Conservation (phyloP, 495 filamentous ascomycete species). For the Chaetomium tenue region DNA sequence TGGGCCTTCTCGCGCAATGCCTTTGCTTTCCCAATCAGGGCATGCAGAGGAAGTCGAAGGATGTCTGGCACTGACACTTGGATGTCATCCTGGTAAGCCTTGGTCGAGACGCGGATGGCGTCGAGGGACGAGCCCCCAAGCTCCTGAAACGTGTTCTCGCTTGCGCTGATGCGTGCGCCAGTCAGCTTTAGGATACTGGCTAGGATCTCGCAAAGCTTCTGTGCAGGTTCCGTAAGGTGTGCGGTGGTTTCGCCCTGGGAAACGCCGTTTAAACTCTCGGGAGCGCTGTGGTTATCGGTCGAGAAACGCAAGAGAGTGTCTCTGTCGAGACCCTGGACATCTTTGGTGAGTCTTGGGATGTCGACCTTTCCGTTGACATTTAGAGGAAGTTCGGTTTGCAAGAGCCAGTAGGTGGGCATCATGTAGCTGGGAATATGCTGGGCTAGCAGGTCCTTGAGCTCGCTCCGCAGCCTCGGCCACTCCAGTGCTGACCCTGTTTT, state of each 20-base stretch:
- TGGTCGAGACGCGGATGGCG: background rate
- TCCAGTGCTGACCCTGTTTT: background rate
- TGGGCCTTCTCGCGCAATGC: background rate
- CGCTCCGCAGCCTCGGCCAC: background rate
- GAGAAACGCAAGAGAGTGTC: background rate
- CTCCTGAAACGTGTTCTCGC: background rate
- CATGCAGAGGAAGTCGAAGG: background rate
- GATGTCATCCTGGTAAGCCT: background rate
- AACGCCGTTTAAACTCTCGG: background rate
- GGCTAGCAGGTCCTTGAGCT: background rate
- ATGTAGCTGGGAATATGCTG: slow-evolving; percentile 1
- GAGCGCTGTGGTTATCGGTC: background rate
- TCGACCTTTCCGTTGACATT: background rate
- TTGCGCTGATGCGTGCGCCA: background rate
- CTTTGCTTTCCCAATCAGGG: background rate
- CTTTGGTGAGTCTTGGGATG: background rate
- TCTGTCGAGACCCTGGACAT: background rate
- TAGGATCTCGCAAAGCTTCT: background rate
- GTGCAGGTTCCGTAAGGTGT: background rate
- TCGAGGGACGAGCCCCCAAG: background rate
- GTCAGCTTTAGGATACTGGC: background rate
- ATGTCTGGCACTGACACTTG: background rate
- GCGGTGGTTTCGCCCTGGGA: background rate
- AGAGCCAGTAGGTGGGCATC: slow-evolving; percentile 1
- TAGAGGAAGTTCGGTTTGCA: background rate